Percentiles rank a stretch among this genome's conserved stretches.
phyloP scores from a whole-genome alignment of 768 basidiomycete species.

The Lyophyllum shimeji region DNA sequence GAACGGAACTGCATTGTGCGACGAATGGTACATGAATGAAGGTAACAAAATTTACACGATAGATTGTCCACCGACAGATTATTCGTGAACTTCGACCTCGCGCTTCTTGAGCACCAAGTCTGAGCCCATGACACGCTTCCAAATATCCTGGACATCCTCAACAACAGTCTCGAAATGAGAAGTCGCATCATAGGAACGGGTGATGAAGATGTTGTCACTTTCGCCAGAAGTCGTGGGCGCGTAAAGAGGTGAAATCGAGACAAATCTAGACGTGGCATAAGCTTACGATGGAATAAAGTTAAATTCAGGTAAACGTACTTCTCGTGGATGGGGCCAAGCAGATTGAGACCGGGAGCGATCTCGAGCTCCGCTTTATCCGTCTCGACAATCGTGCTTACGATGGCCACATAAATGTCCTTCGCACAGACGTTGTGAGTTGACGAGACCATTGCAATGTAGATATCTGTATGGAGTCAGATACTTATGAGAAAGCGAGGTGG shows the following conservation, averaged over 20 bases:
- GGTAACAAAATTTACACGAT: not conserved
- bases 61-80: constrained; percentile 14
- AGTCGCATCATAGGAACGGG: constrained; percentile 96
- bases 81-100: constrained; percentile 64
- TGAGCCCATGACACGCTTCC: constrained; percentile 80
- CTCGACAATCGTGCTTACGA: constrained; percentile 98
- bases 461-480: constrained; percentile 57
- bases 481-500: constrained; percentile 1
- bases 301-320: constrained; percentile 57
- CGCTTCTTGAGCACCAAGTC: constrained; percentile 88
- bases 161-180: constrained; percentile 99
- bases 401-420: constrained; percentile 92
- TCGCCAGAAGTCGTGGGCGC: constrained; percentile 82
- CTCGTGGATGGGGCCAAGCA: constrained; percentile 90
- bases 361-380: constrained; percentile 90
- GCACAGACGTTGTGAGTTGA: constrained; percentile 97
- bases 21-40: constrained; percentile 6
- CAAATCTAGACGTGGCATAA: constrained; percentile 57
- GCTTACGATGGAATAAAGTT: constrained; percentile 9
- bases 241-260: constrained; percentile 85
- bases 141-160: constrained; percentile 95
- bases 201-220: constrained; percentile 93
- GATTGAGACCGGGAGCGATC: constrained; percentile 86
- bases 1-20: constrained; percentile 14
- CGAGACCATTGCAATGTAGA: constrained; percentile 98